Evolutionary conservation across 2,329 filamentous ascomycete species (phyloP).

Genomic region (Pestalotiopsis sp.): DNA sequence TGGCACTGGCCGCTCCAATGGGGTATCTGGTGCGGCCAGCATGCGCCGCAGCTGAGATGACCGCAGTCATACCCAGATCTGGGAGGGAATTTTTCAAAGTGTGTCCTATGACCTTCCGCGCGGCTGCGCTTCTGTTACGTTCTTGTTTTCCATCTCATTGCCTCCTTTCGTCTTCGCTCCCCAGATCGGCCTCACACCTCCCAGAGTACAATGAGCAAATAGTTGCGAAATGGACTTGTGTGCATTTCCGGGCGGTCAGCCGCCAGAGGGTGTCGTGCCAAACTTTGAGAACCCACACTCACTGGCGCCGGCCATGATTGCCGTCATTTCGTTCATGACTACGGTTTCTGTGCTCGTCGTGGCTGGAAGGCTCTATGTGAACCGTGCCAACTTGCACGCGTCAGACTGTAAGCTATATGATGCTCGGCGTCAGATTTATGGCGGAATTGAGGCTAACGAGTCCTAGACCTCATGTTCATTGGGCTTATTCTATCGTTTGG

Average conservation of each 20-base stretch:
- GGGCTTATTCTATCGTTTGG: neutral
- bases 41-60: too few relatives aligned
- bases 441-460: neutral
- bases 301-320: neutral
- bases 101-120: too few relatives aligned
- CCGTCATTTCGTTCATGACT: neutral
- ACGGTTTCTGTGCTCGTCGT: neutral
- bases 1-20: too few relatives aligned
- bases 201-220: neutral
- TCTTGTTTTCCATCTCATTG: neutral
- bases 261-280: neutral
- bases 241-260: neutral
- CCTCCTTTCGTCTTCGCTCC: neutral
- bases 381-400: neutral
- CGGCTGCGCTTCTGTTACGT: too few relatives aligned
- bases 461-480: neutral
- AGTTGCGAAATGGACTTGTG: neutral
- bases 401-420: neutral
- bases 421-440: too few relatives aligned
- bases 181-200: neutral
- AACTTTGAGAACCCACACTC: neutral
- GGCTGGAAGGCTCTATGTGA: neutral
- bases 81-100: too few relatives aligned
- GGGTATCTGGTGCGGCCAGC: too few relatives aligned
- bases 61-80: too few relatives aligned